A percentile compares a stretch with the other conserved stretches of the same genome.
phyloP scores from a whole-genome alignment of 2,329 filamentous ascomycete species.

The Coniochaeta sp. region DNA sequence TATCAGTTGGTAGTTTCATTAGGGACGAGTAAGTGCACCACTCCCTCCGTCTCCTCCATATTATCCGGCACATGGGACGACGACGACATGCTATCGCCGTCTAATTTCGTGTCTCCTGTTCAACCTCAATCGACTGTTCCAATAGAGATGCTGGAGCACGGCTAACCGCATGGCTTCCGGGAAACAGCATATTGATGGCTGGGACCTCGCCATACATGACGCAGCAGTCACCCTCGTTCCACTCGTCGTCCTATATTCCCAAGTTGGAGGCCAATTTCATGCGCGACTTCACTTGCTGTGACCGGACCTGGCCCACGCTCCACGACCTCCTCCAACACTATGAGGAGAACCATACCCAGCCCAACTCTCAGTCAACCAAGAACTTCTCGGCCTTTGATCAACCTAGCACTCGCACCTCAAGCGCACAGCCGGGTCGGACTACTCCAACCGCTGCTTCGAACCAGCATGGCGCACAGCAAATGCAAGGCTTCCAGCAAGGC shows the following conservation, averaged over 20 bases:
- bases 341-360: conserved; percentile 67
- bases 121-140: background rate
- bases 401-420: conserved; percentile 10
- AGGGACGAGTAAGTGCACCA: conserved; percentile 78
- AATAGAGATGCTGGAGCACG: conserved; percentile 6
- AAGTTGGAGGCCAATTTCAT: conserved; percentile 97
- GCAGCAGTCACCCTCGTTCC: conserved; percentile 87
- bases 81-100: no score
- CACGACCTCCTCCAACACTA: conserved; percentile 96
- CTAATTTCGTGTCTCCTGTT: background rate
- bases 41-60: conserved; percentile 5
- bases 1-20: conserved; percentile 95
- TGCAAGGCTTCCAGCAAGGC: conserved; percentile 13
- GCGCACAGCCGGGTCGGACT: conserved; percentile 14
- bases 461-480: conserved; percentile 14
- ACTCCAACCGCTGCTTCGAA: conserved; percentile 8
- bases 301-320: conserved; percentile 78
- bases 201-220: conserved; percentile 85
- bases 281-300: conserved; percentile 95
- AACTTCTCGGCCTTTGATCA: conserved; percentile 20
- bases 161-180: conserved; percentile 19
- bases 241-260: conserved; percentile 92
- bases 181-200: conserved; percentile 78
- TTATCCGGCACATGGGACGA: background rate
- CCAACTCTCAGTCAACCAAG: background rate